Conservation (phyloP, 495 filamentous ascomycete species). For the Hypoxylon fragiforme region DNA sequence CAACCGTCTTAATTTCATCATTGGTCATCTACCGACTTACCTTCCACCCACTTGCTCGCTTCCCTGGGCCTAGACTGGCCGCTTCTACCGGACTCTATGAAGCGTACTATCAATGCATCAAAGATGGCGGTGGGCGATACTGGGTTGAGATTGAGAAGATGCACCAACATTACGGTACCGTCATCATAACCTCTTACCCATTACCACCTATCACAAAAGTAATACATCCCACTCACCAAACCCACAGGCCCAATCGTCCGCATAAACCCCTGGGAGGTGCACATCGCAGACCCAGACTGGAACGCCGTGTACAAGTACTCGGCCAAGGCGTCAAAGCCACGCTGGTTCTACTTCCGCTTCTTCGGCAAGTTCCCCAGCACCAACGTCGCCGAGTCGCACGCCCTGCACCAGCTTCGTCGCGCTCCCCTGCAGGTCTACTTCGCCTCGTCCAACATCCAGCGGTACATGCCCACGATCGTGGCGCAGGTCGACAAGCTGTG, state of each 20-base stretch:
- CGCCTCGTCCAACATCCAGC: slow-evolving; percentile 34
- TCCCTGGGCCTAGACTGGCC: slow-evolving; percentile 55
- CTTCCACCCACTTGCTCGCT: slow-evolving; percentile 45
- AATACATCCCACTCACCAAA: not conserved
- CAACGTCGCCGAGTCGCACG: slow-evolving; percentile 36
- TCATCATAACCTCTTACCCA: not conserved
- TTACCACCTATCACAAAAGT: not conserved
- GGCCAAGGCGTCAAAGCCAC: slow-evolving; percentile 39
- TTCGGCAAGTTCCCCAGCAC: slow-evolving; percentile 36
- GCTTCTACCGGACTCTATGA: slow-evolving; percentile 53
- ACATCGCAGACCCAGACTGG: slow-evolving; percentile 42
- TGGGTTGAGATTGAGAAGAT: slow-evolving; percentile 46
- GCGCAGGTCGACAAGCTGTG: slow-evolving; percentile 31
- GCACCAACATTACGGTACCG: slow-evolving; percentile 50
- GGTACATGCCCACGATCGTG: slow-evolving; percentile 34
- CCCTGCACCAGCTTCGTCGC: slow-evolving; percentile 41
- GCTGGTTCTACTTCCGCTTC: slow-evolving; percentile 42
- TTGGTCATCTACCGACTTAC: slow-evolving; percentile 44
- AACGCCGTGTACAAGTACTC: slow-evolving; percentile 36
- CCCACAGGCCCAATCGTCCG: slow-evolving; percentile 57
- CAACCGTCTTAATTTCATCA: not conserved
- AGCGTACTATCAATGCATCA: slow-evolving; percentile 52
- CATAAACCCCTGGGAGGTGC: slow-evolving; percentile 54
- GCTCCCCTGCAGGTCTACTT: slow-evolving; percentile 40
- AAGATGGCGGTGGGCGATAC: slow-evolving; percentile 43